Evolutionary conservation across 345 rosid genomes (phyloP).

Genomic region (Ceriops zippeliana): DNA sequence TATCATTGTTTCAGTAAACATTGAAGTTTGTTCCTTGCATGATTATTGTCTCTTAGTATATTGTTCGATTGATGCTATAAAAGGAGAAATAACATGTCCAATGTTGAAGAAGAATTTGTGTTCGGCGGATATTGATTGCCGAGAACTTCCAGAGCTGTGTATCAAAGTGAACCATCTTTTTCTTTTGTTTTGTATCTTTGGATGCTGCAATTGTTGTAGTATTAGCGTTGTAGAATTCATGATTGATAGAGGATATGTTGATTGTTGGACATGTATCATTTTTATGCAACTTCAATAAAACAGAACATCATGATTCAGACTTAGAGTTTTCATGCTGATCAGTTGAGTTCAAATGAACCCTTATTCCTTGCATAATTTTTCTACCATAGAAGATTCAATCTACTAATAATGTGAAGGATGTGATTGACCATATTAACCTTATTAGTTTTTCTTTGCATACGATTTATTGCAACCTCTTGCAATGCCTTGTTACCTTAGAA

Average conservation of each 20-base stretch:
- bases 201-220: conserved; percentile 48
- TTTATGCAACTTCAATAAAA: conserved; percentile 41
- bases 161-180: conserved; percentile 24
- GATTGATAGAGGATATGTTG: conserved; percentile 39
- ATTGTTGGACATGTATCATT: conserved; percentile 46
- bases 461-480: neutral
- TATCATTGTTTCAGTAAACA: conserved; percentile 41
- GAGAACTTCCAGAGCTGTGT: conserved; percentile 23
- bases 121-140: conserved; percentile 34
- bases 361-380: neutral
- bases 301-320: conserved; percentile 21
- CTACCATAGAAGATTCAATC: neutral
- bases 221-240: conserved; percentile 39
- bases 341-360: neutral
- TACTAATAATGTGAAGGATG: neutral
- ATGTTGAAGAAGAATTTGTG: conserved; percentile 33
- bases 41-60: conserved; percentile 26
- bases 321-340: neutral
- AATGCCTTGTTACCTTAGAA: neutral
- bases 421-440: neutral
- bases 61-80: conserved; percentile 33
- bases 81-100: conserved; percentile 23
- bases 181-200: conserved; percentile 17
- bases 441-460: neutral
- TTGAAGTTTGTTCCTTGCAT: conserved; percentile 34